These are phyloP conservation scores for Aspergillus haitiensis DNA, from an alignment of 495 filamentous ascomycete genomes.

Conservation along the genomic window DNA sequence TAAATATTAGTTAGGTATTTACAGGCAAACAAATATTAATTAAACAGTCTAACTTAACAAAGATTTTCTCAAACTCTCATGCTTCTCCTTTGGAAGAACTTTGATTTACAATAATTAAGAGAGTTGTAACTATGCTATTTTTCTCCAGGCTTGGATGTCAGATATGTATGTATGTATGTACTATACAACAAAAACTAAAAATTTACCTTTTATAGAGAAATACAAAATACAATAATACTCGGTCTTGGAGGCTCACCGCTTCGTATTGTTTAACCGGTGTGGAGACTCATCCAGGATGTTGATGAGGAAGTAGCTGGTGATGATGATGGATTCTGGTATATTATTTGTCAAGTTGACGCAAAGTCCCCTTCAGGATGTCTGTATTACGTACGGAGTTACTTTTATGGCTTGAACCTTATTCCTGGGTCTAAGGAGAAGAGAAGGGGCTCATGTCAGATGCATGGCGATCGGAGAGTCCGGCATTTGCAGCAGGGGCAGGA, in stretches of 20 bases:
- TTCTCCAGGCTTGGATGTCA: too few relatives aligned
- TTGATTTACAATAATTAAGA: too few relatives aligned
- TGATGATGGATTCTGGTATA: not conserved
- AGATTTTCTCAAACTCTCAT: too few relatives aligned
- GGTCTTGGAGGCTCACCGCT: slow-evolving; percentile 11
- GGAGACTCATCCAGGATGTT: not conserved
- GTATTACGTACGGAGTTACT: not conserved
- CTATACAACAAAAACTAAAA: not conserved
- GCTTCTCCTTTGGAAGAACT: too few relatives aligned
- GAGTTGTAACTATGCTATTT: too few relatives aligned
- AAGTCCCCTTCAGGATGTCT: too few relatives aligned
- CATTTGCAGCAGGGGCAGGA: not conserved
- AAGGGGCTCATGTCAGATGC: slow-evolving; percentile 12
- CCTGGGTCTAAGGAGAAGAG: not conserved
- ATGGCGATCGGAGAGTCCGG: slow-evolving; percentile 7
- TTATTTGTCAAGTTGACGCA: not conserved
- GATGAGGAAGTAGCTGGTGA: not conserved
- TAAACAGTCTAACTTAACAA: too few relatives aligned
- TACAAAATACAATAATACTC: not conserved
- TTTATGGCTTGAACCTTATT: slow-evolving; percentile 10
- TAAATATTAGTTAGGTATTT: too few relatives aligned
- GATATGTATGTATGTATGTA: too few relatives aligned
- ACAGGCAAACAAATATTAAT: too few relatives aligned
- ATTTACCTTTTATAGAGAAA: not conserved
- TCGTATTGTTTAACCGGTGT: slow-evolving; percentile 4